Percentiles rank a stretch among this genome's conserved stretches.
Evolutionary conservation across 306 rosid genomes (phyloP).

Genomic region (Prunus fruticosa): DNA sequence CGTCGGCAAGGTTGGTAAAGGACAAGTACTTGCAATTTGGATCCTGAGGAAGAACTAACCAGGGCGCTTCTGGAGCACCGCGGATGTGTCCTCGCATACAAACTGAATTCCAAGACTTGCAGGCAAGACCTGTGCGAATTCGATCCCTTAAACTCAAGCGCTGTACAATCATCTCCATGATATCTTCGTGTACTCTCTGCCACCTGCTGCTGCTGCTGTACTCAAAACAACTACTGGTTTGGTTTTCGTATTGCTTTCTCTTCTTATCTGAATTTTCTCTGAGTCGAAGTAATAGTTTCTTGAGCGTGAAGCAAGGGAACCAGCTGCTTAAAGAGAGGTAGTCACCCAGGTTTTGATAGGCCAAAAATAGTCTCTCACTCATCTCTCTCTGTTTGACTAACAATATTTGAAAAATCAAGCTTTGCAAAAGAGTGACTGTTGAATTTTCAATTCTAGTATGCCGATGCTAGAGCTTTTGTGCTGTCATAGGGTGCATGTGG

Average conservation of each 20-base stretch:
- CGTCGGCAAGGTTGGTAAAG: not conserved
- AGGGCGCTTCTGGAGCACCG: not conserved
- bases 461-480: no score
- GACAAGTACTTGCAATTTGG: not conserved
- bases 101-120: not conserved
- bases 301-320: not conserved
- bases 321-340: not conserved
- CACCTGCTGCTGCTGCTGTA: not conserved
- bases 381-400: not conserved
- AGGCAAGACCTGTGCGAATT: not conserved
- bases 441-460: no score
- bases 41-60: not conserved
- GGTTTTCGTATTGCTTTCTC: not conserved
- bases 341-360: not conserved
- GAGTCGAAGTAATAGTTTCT: not conserved
- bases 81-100: not conserved
- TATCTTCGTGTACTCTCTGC: not conserved
- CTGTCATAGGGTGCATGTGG: no score
- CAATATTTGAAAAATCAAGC: no score
- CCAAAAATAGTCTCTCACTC: not conserved
- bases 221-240: no score
- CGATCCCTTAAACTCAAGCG: not conserved
- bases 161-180: not conserved
- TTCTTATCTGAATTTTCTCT: not conserved
- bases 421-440: no score